Base-by-base conservation (phyloP, 495 filamentous ascomycete species). In the Penicillium cosmopolitanum region DNA sequence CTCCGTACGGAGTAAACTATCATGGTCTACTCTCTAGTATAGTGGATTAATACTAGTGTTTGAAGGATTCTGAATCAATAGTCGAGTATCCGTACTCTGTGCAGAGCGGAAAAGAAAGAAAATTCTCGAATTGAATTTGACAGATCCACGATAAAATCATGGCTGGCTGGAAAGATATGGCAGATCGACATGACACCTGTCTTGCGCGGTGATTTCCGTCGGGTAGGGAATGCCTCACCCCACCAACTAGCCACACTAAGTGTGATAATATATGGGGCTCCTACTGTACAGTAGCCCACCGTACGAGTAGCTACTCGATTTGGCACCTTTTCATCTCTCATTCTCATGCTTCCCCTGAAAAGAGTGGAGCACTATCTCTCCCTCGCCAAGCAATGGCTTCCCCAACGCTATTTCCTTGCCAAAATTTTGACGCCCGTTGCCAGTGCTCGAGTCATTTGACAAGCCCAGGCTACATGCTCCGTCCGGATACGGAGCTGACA, bases 171-270 rank as follows among this genome's bases (percentile, higher is more conserved):
- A 44, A 44, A 44, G 16, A 6, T 16, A 44, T 44, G 42, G 42
- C 42, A 44, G 42, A 44, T 44, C 42, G 16, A 44, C 42, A 44
- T 44, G 42, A 44, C 42, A 44, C 42, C 42, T 38, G 36, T 38
- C 36, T 16, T 19, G 42, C 42, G 15, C 42, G 5, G 16, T 44
- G 12, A 44, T 16, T 44, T 44, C 16, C 42, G 16, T 44, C 42
- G 42, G 36, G 28, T 31, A 31, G 28, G 28, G 28, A 31, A 4
- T 9, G 8, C 28, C 15, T 13, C 36, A 4, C 36, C 36, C 36
- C 36, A 38, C 36, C 36, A 38, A 38, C 36, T 38, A 38, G 36
- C 10, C 10, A 38, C 12, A 38, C 5, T 31, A 6, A 31, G 28
- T 13, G 36, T 38, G 36, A 38, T 38, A 38, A 9, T 31, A 31